Conservation (phyloP, 2,329 filamentous ascomycete genomes). For the Taxawa tesnikishii region DNA sequence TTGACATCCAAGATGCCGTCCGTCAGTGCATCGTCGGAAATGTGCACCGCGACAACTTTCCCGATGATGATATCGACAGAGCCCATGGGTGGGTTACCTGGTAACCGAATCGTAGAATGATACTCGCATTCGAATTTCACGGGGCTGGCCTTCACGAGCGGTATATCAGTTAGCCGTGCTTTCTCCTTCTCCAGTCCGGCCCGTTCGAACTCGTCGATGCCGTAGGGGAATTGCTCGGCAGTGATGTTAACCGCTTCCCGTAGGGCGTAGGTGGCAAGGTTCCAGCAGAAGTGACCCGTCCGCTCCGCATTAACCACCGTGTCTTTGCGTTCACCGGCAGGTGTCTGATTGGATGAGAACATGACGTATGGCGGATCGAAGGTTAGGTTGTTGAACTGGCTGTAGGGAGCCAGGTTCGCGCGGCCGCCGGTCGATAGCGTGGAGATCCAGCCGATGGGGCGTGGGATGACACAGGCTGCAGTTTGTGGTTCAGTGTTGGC, state of each 20-base stretch:
- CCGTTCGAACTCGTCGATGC: constrained; percentile 42
- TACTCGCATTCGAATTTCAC: constrained; percentile 48
- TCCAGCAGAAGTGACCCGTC: constrained; percentile 47
- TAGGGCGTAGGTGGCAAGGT: constrained; percentile 44
- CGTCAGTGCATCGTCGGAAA: constrained; percentile 42
- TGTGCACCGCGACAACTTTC: constrained; percentile 44
- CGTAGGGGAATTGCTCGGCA: constrained; percentile 36
- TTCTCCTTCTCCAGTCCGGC: constrained; percentile 38
- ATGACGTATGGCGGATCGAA: constrained; percentile 52
- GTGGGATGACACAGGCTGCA: constrained; percentile 45
- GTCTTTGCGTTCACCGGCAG: constrained; percentile 37
- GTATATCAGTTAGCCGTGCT: constrained; percentile 27
- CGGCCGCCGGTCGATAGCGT: constrained; percentile 35
- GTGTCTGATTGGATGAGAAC: constrained; percentile 47
- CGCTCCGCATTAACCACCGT: constrained; percentile 44
- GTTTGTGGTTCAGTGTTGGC: not conserved
- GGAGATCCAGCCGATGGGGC: constrained; percentile 53
- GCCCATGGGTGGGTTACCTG: constrained; percentile 45
- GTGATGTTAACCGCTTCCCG: constrained; percentile 44
- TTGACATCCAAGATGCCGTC: constrained; percentile 42
- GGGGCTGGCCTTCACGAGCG: constrained; percentile 43
- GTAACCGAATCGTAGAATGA: constrained; percentile 41
- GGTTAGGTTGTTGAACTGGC: constrained; percentile 51
- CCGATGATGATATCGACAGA: constrained; percentile 47
- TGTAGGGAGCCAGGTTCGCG: constrained; percentile 48